Evolutionary conservation across 2,329 filamentous ascomycete genomes (phyloP), one percentile per base, ranked within the genome.

Genomic region (Aspergillus fructus): DNA sequence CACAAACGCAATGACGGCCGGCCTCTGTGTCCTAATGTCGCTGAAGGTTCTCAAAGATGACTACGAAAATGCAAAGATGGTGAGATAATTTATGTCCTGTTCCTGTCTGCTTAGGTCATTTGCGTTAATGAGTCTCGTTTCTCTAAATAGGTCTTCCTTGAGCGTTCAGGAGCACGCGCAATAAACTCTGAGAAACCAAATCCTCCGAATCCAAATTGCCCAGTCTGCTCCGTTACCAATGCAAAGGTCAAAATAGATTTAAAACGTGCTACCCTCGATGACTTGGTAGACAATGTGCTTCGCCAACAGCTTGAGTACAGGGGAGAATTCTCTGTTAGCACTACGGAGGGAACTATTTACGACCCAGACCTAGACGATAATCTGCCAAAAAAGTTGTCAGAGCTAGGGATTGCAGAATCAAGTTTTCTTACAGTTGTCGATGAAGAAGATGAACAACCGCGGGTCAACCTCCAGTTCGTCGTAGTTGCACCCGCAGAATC

Each of bases 1-100:
- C 0, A 97, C 94, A 0, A 99, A 99, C 73, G 94, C 94, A 15
- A 96, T 97, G 73, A 93, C 94, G 2, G 94, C 94, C 15, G 89
- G 91, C 12, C 83, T 99, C 9, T 97, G 93, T 69, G 92, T 97
- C 6, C 78, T 99, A 24, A 89, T 97, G 73, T 88, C 93, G 0
- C 94, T 96, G 80, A 97, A 97, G 74, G 88, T 97, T 23, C 78
- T 99, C 57, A 88, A 82, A 68, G 84, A 86, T 19, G 85, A 93
- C 49, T 88, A 88, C 58, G 77, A 81, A 34, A 84, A 86, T 65
- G 87, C 88, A 0, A 93, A 89, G 71, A 93, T 94, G 83, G 88
- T 88, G 73, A 62, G 74, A 64, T 41, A 41, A 27, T 9, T 15
- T 1, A 39, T 1, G 30, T 13, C 24, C 24, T 5, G 15, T 34